Percentiles rank a stretch among this genome's conserved stretches.
phyloP scores from a whole-genome alignment of 352 stramenopile species.

The Phytophthora megakarya region DNA sequence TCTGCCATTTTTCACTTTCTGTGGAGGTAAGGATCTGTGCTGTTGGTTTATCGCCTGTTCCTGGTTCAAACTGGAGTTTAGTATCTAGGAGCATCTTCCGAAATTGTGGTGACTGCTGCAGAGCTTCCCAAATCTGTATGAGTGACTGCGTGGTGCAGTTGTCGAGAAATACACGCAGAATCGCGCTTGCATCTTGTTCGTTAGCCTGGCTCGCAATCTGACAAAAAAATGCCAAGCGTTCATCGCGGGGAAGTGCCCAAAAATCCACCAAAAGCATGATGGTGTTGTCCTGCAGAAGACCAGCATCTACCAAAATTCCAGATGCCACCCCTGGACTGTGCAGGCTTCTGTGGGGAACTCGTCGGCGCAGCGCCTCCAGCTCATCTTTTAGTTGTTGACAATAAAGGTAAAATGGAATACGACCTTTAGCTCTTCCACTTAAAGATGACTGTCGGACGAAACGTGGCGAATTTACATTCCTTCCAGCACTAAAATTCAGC shows the following conservation, averaged over 20 bases:
- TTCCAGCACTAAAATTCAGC: conserved; percentile 25
- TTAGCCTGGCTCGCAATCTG: conserved; percentile 68
- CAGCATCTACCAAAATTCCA: conserved; percentile 43
- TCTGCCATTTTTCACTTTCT: conserved; percentile 13
- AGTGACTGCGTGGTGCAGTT: conserved; percentile 54
- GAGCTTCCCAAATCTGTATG: conserved; percentile 51
- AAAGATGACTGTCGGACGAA: not conserved
- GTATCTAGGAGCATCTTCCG: conserved; percentile 37
- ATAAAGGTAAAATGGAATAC: conserved; percentile 60
- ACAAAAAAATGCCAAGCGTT: conserved; percentile 70
- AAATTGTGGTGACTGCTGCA: conserved; percentile 56
- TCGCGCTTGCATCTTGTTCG: conserved; percentile 49
- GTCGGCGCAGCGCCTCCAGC: conserved; percentile 45
- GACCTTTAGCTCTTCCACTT: not conserved
- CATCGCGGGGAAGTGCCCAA: conserved; percentile 59
- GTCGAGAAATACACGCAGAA: conserved; percentile 56
- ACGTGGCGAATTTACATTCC: conserved; percentile 1
- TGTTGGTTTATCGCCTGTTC: not conserved
- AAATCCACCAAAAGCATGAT: conserved; percentile 69
- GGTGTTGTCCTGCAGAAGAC: conserved; percentile 60
- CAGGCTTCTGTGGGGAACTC: conserved; percentile 33
- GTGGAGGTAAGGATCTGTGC: not conserved
- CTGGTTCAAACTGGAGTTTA: conserved; percentile 23
- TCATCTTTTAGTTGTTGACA: conserved; percentile 72
- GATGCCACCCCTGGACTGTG: conserved; percentile 22